Evolutionary conservation across 2,329 filamentous ascomycete genomes (phyloP).

Genomic region (Fusarium sterilihyphosum): DNA sequence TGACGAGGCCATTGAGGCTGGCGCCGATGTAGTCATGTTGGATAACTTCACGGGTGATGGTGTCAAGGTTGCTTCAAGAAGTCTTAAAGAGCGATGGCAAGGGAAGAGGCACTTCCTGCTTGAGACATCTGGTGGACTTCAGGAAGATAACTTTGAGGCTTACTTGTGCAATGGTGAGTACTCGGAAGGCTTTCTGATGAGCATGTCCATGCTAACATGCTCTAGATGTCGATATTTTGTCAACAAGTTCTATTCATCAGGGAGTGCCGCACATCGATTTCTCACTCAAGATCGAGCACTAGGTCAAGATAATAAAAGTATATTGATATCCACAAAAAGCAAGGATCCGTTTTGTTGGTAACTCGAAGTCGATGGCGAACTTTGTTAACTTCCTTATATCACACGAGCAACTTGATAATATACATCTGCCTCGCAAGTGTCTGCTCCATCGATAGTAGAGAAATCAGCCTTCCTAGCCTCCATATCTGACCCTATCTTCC

Average conservation of each 20-base stretch:
- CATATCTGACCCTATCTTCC: conserved; percentile 39
- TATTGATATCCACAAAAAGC: not conserved
- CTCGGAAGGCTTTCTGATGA: not conserved
- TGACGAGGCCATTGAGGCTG: conserved; percentile 88
- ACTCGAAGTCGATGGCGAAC: not conserved
- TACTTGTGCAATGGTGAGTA: conserved; percentile 79
- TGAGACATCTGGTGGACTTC: conserved; percentile 92
- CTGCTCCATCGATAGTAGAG: conserved; percentile 8
- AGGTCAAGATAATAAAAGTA: conserved; percentile 27
- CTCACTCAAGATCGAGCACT: conserved; percentile 82
- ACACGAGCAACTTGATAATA: not conserved
- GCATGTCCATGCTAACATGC: conserved; percentile 1
- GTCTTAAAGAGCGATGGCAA: conserved; percentile 82
- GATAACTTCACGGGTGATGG: conserved; percentile 91
- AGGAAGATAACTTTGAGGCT: conserved; percentile 80
- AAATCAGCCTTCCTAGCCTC: conserved; percentile 29
- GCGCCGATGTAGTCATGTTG: conserved; percentile 96
- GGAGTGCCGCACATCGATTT: conserved; percentile 95
- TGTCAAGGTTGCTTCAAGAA: conserved; percentile 77
- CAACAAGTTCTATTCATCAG: conserved; percentile 96
- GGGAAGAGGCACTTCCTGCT: conserved; percentile 80
- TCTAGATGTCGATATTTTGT: conserved; percentile 90
- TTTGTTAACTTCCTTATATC: not conserved
- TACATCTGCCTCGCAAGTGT: not conserved
- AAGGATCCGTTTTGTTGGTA: not conserved